phyloP scores from a whole-genome alignment of 192 early-diverging fungal genomes.

The Backusella australiensis region DNA sequence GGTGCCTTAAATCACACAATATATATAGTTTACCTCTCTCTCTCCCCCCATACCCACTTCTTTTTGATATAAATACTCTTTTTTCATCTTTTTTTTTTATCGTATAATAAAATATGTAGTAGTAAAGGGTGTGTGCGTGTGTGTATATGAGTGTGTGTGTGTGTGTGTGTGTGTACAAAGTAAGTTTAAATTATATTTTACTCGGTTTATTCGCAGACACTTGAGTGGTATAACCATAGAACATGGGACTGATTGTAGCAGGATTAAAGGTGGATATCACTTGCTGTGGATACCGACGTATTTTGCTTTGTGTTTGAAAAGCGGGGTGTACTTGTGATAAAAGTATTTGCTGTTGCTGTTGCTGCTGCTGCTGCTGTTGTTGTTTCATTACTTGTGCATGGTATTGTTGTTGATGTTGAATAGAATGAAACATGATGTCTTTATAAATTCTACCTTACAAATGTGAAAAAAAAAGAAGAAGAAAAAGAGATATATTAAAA shows the following conservation, averaged over 20 bases:
- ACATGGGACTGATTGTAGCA: slow-evolving; percentile 20
- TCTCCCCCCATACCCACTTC: background rate
- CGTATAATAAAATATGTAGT: background rate
- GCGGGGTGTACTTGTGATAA: slow-evolving; percentile 17
- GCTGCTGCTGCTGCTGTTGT: background rate
- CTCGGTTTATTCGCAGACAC: slow-evolving; percentile 9
- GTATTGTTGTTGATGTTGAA: background rate
- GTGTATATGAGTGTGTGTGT: too few relatives aligned
- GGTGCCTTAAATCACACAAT: background rate
- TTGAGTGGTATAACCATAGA: slow-evolving; percentile 16
- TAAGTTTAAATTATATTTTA: background rate
- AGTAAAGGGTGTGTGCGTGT: background rate
- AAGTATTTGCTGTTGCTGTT: background rate
- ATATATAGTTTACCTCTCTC: background rate
- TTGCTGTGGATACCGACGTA: background rate
- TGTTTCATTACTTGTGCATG: background rate
- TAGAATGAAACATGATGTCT: background rate
- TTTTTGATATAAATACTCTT: background rate
- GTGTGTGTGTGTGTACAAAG: background rate
- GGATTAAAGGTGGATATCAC: slow-evolving; percentile 16
- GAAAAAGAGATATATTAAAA: background rate
- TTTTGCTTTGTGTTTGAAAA: slow-evolving; percentile 7
- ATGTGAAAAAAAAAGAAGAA: background rate
- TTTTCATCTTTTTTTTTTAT: background rate
- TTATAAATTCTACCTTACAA: background rate